Percentiles rank a stretch among this genome's conserved stretches.
Conservation (phyloP, 2,329 filamentous ascomycete genomes). For the Chrysosphaeria jannelii region DNA sequence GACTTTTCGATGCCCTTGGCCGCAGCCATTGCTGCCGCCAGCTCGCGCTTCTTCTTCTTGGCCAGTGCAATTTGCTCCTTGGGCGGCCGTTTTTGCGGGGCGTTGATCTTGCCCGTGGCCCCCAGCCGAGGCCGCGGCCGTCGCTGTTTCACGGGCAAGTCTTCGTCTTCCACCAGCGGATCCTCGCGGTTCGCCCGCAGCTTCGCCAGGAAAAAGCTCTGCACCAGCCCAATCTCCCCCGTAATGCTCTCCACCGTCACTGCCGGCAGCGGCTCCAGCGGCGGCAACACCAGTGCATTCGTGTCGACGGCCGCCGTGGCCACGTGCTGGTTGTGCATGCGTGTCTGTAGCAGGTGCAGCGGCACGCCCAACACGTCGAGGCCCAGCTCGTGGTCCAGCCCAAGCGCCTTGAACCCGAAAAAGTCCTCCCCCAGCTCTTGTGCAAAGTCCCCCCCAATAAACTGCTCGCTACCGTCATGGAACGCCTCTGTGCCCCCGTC, state of each 20-base stretch:
- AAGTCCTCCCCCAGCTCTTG: conserved; percentile 97
- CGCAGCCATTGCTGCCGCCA: conserved; percentile 9
- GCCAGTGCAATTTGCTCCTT: conserved; percentile 59
- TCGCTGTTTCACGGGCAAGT: conserved; percentile 76
- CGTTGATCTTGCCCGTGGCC: conserved; percentile 60
- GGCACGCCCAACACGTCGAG: conserved; percentile 71
- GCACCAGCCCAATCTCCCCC: conserved; percentile 59
- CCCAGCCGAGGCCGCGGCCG: conserved; percentile 33
- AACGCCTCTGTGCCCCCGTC: conserved; percentile 67
- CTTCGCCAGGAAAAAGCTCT: conserved; percentile 75
- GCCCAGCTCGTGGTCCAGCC: conserved; percentile 72
- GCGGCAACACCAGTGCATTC: conserved; percentile 29
- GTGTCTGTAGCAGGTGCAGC: conserved; percentile 72
- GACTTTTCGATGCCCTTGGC: conserved; percentile 8
- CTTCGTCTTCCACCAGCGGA: conserved; percentile 75
- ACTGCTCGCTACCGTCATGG: conserved; percentile 90
- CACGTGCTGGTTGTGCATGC: conserved; percentile 63
- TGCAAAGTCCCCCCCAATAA: conserved; percentile 85
- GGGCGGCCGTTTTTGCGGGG: conserved; percentile 52
- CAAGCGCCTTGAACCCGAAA: conserved; percentile 91
- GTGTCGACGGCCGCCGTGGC: conserved; percentile 27
- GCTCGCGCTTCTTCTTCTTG: conserved; percentile 55
- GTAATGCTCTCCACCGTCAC: conserved; percentile 53
- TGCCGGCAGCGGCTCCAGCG: conserved; percentile 39
- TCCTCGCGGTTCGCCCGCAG: conserved; percentile 59